Conservation (phyloP, 371 early-diverging fungal genomes). For the Vairimorpha ceranae region DNA sequence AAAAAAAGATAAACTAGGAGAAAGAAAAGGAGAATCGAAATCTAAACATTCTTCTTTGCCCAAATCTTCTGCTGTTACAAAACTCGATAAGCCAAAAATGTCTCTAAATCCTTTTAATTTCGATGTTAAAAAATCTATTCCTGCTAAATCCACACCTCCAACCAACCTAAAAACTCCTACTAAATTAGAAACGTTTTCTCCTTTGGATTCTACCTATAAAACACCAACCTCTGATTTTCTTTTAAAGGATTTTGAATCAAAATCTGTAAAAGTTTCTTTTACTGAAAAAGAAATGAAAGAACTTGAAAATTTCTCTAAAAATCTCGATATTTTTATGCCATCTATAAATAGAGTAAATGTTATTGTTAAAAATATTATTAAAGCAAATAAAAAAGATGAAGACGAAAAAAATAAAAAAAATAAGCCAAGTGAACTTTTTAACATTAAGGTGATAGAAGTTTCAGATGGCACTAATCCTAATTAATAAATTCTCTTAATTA, state of each 20-base stretch:
- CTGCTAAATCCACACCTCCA: neutral
- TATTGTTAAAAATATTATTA: neutral
- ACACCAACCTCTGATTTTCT: neutral
- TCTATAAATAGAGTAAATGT: neutral
- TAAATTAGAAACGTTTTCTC: neutral
- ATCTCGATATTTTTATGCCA: neutral
- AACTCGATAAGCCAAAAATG: neutral
- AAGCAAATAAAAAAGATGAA: neutral
- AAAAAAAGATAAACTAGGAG: neutral
- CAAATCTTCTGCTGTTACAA: too few species aligned
- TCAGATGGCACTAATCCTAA: neutral
- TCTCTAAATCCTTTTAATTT: neutral
- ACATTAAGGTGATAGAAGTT: conserved; percentile 8
- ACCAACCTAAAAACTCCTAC: neutral
- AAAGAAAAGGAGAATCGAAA: neutral
- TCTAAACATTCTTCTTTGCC: neutral
- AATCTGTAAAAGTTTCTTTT: neutral
- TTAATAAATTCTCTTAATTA: neutral
- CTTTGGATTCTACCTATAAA: neutral
- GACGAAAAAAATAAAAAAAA: neutral
- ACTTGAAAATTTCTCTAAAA: neutral
- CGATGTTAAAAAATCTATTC: neutral
- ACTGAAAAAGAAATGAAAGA: conserved; percentile 5
- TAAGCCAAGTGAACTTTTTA: conserved; percentile 4
- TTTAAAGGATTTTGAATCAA: neutral